A percentile compares a stretch with the other conserved stretches of the same genome.
phyloP scores from a whole-genome alignment of 257 asterid genomes.

The Lantana camara region DNA sequence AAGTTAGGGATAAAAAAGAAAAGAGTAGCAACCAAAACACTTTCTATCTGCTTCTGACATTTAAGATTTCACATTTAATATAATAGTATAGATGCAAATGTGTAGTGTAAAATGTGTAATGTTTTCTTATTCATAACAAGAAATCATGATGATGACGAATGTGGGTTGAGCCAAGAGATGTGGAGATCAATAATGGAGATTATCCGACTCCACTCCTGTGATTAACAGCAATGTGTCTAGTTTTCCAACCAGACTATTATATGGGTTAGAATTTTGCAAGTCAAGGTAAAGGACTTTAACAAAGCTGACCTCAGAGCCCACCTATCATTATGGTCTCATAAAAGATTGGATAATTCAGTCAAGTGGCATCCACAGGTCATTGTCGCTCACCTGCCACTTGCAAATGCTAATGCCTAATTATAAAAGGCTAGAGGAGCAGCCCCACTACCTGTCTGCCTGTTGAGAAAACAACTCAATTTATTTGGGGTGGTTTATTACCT shows the following conservation, averaged over 20 bases:
- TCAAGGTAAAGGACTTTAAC: conserved; percentile 30
- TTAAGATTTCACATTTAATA: too few relatives aligned
- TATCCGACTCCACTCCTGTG: background rate
- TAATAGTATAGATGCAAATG: too few relatives aligned
- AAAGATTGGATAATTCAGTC: conserved; percentile 10
- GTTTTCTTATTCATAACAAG: background rate
- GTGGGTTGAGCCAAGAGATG: background rate
- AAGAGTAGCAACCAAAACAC: too few relatives aligned
- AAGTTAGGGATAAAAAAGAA: too few relatives aligned
- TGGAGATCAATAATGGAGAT: conserved; percentile 1
- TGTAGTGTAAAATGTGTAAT: too few relatives aligned
- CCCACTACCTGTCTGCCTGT: conserved; percentile 4
- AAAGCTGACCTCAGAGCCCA: conserved; percentile 27
- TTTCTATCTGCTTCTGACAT: too few relatives aligned
- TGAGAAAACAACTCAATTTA: background rate
- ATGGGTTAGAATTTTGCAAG: conserved; percentile 28
- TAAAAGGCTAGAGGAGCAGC: too few relatives aligned
- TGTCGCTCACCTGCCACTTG: conserved; percentile 26
- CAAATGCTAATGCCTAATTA: conserved; percentile 1
- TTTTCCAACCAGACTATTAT: background rate
- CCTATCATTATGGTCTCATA: conserved; percentile 6
- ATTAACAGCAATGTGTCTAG: background rate
- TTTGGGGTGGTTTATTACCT: background rate
- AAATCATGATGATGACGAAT: background rate
- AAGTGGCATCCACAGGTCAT: conserved; percentile 8